Conservation (phyloP, 768 basidiomycete genomes). For the Cubamyces sp. region DNA sequence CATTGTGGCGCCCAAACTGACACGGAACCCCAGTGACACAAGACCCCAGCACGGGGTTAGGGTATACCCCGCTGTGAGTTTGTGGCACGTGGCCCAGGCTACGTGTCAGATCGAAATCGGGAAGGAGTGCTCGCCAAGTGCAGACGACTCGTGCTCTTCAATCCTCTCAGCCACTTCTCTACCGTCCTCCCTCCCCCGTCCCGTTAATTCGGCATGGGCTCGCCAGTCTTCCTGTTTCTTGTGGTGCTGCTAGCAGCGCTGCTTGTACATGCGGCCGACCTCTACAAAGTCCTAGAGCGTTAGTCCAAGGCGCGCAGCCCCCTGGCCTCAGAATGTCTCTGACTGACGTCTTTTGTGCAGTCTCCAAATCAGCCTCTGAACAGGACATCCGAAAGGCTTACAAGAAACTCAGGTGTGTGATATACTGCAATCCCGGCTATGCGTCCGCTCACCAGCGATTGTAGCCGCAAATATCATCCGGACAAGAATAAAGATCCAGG, state of each 20-base stretch:
- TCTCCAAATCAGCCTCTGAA: constrained; percentile 80
- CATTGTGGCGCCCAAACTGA: constrained; percentile 5
- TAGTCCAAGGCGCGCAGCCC: constrained; percentile 46
- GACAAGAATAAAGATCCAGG: constrained; percentile 91
- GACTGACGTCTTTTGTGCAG: constrained; percentile 36
- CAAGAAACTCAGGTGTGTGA: constrained; percentile 72
- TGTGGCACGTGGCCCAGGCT: constrained; percentile 12
- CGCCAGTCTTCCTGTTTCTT: constrained; percentile 33
- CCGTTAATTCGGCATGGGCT: constrained; percentile 31
- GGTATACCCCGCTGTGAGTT: background rate
- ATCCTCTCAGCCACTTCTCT: background rate
- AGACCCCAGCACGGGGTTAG: constrained; percentile 14
- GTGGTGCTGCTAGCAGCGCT: constrained; percentile 38
- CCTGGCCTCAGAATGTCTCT: constrained; percentile 24
- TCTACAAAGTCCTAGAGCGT: constrained; percentile 86
- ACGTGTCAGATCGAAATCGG: constrained; percentile 24
- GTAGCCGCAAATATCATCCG: constrained; percentile 60
- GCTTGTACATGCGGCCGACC: constrained; percentile 61
- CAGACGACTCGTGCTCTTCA: background rate
- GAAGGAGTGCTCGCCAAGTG: background rate
- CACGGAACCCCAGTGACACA: background rate
- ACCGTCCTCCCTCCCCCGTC: background rate
- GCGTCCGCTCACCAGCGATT: background rate
- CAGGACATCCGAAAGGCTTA: constrained; percentile 92
- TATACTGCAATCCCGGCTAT: background rate